phyloP scores from a whole-genome alignment of 2,329 filamentous ascomycete species.

The Bipolaris sorokiniana region DNA sequence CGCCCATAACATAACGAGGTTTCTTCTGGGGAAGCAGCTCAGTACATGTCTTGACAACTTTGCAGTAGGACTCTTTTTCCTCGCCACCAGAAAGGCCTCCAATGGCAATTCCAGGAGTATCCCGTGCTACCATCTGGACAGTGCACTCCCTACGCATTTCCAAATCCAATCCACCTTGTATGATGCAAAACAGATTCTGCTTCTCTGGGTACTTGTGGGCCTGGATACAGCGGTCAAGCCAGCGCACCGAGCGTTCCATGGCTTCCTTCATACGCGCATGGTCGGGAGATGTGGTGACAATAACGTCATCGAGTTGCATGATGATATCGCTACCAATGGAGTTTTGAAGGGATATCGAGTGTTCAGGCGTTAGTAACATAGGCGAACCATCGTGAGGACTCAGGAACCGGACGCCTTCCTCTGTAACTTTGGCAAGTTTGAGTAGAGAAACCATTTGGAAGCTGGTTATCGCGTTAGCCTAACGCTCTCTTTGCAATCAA shows the following conservation, averaged over 20 bases:
- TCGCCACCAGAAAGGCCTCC: constrained; percentile 94
- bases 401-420: constrained; percentile 94
- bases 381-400: constrained; percentile 93
- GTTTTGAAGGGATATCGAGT: constrained; percentile 95
- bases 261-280: constrained; percentile 86
- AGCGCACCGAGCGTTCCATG: constrained; percentile 91
- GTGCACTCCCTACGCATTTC: constrained; percentile 86
- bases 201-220: constrained; percentile 81
- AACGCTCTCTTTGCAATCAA: constrained; percentile 15
- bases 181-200: constrained; percentile 98
- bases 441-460: constrained; percentile 99
- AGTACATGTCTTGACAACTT: constrained; percentile 87
- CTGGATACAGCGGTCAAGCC: constrained; percentile 93
- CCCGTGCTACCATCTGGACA: constrained; percentile 81
- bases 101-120: constrained; percentile 96
- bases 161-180: constrained; percentile 91
- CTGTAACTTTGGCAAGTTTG: constrained; percentile 90
- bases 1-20: constrained; percentile 99
- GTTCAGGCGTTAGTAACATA: constrained; percentile 96
- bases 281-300: constrained; percentile 94
- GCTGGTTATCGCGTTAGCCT: constrained; percentile 57
- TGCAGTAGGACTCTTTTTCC: constrained; percentile 90
- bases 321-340: constrained; percentile 98
- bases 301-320: constrained; percentile 98
- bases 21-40: constrained; percentile 83